Base-by-base conservation (phyloP, 108 stramenopile genomes). In the Chaetoceros tenuissimus region DNA sequence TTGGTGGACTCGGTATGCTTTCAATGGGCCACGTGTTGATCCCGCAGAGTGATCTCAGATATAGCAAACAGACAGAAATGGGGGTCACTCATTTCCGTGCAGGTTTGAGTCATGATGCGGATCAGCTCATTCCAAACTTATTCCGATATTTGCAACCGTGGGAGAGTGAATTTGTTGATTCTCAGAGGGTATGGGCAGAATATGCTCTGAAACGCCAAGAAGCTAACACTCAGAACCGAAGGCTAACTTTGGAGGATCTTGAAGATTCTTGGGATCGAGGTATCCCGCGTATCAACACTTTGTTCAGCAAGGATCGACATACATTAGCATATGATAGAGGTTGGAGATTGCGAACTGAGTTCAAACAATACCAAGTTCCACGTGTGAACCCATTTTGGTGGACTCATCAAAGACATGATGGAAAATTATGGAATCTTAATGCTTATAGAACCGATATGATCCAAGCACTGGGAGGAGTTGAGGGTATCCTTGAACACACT, bases 391-490 rank as follows among this genome's bases (percentile, higher is more conserved):
- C 96, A 16, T 99, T 99, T 70, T 97, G 94, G 94, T 99, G 98
- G 98, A 99, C 98, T 24, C 94, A 98, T 64, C 90, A 92, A 69
- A 84, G 96, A 3, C 98, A 99, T 66, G 98, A 99, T 78, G 98
- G 98, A 59, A 99, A 99, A 73, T 90, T 99, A 3, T 99, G 98
- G 98, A 99, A 99, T 74, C 73, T 99, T 28, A 99, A 98, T 78
- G 90, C 96, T 48, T 99, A 98, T 70, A 86, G 98, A 31, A 99
- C 98, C 23, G 98, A 99, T 66, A 98, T 99, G 91, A 99, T 99
- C 56, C 98, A 99, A 75, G 96, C 98, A 28, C 75, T 99, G 17
- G 98, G 98, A 48, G 98, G 98, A 25, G 96, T 99, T 8, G 97
- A 99, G 65, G 97, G 97, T 44, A 98, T 99, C 59, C 72, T 99